Percentiles rank a stretch among this genome's conserved stretches.
These are phyloP conservation scores for Gamarada debralockiae DNA, from an alignment of 495 filamentous ascomycete species.

Conservation along the genomic window DNA sequence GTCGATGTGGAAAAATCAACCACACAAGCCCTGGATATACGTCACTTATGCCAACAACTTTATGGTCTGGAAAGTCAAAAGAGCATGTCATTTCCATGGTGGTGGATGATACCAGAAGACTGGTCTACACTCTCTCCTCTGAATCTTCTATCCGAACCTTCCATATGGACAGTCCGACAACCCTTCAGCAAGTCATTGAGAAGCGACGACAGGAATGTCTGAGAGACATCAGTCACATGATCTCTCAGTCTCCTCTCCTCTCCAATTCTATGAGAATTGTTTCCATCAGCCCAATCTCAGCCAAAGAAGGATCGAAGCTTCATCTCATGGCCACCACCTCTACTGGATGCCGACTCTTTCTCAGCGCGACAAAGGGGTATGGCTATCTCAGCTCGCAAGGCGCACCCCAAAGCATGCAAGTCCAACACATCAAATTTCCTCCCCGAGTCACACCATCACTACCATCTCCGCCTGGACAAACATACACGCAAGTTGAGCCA, in stretches of 20 bases:
- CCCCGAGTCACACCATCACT: conserved; percentile 43
- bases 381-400: conserved; percentile 60
- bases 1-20: conserved; percentile 74
- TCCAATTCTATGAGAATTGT: conserved; percentile 66
- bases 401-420: conserved; percentile 92
- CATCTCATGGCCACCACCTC: conserved; percentile 89
- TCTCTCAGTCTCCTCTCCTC: conserved; percentile 63
- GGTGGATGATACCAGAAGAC: conserved; percentile 79
- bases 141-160: conserved; percentile 82
- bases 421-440: conserved; percentile 92
- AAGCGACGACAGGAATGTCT: conserved; percentile 50
- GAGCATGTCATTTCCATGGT: conserved; percentile 73
- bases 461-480: conserved; percentile 26
- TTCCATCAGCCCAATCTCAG: conserved; percentile 78
- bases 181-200: conserved; percentile 49
- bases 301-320: conserved; percentile 73
- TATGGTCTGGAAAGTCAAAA: conserved; percentile 45
- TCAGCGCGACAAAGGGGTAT: conserved; percentile 82
- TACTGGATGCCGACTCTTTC: conserved; percentile 84
- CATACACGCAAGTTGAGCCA: conserved; percentile 26
- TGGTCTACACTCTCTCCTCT: conserved; percentile 88
- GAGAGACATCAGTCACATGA: conserved; percentile 73
- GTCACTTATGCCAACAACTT: conserved; percentile 56
- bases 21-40: conserved; percentile 76
- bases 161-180: conserved; percentile 58